A percentile compares a stretch with the other conserved stretches of the same genome.
Conservation (phyloP, 768 basidiomycete genomes). For the Mycena venus region DNA sequence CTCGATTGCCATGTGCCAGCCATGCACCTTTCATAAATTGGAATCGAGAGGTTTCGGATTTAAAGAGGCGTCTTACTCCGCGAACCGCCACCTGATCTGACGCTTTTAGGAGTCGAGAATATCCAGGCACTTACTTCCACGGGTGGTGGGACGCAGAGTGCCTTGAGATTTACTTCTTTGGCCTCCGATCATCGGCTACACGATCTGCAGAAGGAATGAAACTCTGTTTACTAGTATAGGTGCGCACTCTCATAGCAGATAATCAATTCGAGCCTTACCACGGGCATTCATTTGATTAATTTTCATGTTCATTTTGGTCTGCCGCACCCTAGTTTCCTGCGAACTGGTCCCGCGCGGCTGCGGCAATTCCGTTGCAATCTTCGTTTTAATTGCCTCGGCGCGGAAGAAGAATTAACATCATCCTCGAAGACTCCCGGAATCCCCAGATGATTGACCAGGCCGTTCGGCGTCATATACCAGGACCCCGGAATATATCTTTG, state of each 20-base stretch:
- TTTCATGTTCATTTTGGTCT: not conserved
- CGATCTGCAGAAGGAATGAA: not conserved
- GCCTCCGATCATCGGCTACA: constrained; percentile 7
- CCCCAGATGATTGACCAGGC: too few species aligned
- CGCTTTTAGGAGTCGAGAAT: not conserved
- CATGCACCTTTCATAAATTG: constrained; percentile 20
- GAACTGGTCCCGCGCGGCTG: not conserved
- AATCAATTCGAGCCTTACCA: not conserved
- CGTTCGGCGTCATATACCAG: not conserved
- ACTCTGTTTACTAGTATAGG: not conserved
- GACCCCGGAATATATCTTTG: not conserved
- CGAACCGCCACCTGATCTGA: constrained; percentile 5
- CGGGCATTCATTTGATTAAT: constrained; percentile 26
- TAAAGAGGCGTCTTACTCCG: not conserved
- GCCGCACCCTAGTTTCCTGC: not conserved
- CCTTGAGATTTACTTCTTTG: not conserved
- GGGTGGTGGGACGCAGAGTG: not conserved
- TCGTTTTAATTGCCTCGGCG: not conserved
- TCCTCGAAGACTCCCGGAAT: too few species aligned
- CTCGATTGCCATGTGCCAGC: constrained; percentile 21
- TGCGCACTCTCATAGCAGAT: constrained; percentile 8
- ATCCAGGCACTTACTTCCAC: not conserved
- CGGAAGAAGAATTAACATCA: constrained; percentile 6
- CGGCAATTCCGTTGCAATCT: not conserved
- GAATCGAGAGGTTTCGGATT: not conserved